Evolutionary conservation across 2,329 filamentous ascomycete genomes (phyloP), one percentile per base, ranked within the genome.

Genomic region (Aspergillus fischeri): DNA sequence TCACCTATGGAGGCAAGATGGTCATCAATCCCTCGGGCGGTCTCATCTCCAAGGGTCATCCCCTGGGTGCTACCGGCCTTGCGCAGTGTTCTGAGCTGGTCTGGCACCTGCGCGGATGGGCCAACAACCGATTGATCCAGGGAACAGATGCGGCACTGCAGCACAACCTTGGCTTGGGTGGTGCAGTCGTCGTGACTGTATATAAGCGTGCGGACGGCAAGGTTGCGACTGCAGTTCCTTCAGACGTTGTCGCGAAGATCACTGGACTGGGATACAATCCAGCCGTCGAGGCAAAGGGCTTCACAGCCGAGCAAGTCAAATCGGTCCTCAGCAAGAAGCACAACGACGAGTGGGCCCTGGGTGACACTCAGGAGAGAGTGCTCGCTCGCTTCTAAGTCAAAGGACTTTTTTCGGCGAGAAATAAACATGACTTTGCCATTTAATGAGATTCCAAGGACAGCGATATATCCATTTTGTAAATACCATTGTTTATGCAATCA

Each of bases 71-170:
- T 0, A 96, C 91, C 0, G 93, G 94, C n/a, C 83, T 97, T 53
- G 94, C 93, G 11, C 93, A 97, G 78, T 97, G 92, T 71, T 91
- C 93, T 4, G 93, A 97, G 78, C 80, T 97, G 11, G 90, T 95
- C 28, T 97, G 93, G 93, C 93, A 97, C 70, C 81, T 97, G 66
- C 85, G 93, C 63, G 93, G 93, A 11, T 97, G 93, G 93, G 93
- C 93, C 21, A 96, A 94, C 76, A 97, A 97, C 80, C 83, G 93
- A 44, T 78, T 86, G 17, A 82, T 89, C 1, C 78, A 84, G 21
- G 81, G 82, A 57, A 94, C 92, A 0, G 84, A 78, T 60, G 86
- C 85, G 57, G 90, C 89, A 56, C 79, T 97, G 63, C 92, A 97
- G 79, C 94, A 97, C 73, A 97, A 97, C 70, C 81, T 97, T 1